phyloP scores from a whole-genome alignment of 257 asterid species.

The Ballota nigra region DNA sequence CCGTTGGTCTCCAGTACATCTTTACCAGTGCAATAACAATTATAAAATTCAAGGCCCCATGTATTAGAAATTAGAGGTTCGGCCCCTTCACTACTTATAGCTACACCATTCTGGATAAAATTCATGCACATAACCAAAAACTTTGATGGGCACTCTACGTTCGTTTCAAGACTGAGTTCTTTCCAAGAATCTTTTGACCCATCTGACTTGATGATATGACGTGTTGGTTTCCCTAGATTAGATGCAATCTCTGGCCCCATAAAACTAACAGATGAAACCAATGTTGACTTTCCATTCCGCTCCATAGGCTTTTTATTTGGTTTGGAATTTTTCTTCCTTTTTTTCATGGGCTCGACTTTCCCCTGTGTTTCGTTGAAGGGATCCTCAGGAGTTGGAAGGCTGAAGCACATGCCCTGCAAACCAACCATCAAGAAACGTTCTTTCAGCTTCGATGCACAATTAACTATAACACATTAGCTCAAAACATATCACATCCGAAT shows the following conservation, averaged over 20 bases:
- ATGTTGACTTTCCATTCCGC: slow-evolving; percentile 20
- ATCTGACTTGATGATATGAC: slow-evolving; percentile 24
- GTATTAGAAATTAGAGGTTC: slow-evolving; percentile 49
- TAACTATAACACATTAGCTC: neutral
- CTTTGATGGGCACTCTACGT: slow-evolving; percentile 57
- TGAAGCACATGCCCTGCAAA: slow-evolving; percentile 91
- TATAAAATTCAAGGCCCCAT: slow-evolving; percentile 92
- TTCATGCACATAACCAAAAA: slow-evolving; percentile 64
- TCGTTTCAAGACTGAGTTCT: slow-evolving; percentile 24
- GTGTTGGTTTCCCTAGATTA: slow-evolving; percentile 37
- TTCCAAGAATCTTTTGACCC: slow-evolving; percentile 27
- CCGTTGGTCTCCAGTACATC: slow-evolving; percentile 64
- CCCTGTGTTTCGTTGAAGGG: slow-evolving; percentile 72
- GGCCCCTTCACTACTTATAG: slow-evolving; percentile 35
- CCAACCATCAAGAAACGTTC: neutral
- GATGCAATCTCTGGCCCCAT: slow-evolving; percentile 36
- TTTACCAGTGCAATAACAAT: slow-evolving; percentile 51
- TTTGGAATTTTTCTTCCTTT: slow-evolving; percentile 44
- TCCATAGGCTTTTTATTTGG: slow-evolving; percentile 29
- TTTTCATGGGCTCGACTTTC: slow-evolving; percentile 31
- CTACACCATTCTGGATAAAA: slow-evolving; percentile 52
- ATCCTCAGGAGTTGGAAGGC: slow-evolving; percentile 78
- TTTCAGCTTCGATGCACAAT: slow-evolving; percentile 1
- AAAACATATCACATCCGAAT: neutral
- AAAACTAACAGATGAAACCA: slow-evolving; percentile 22